A percentile compares a stretch with the other conserved stretches of the same genome.
These are phyloP conservation scores for Conticribra weissflogii DNA, from an alignment of 108 stramenopile species.

Conservation along the genomic window DNA sequence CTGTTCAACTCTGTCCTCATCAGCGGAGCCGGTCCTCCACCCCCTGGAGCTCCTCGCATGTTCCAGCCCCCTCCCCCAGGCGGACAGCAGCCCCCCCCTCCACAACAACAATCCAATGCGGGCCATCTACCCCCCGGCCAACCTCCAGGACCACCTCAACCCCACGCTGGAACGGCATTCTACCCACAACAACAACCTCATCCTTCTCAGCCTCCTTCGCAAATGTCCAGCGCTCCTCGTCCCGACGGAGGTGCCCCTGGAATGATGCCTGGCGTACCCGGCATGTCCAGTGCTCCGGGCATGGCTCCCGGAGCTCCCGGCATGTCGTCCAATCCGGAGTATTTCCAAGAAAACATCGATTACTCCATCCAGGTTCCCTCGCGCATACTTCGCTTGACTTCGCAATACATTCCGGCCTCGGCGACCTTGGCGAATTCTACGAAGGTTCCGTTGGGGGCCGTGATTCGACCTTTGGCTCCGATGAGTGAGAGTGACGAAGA, in stretches of 20 bases:
- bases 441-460: slow-evolving; percentile 82
- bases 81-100: slow-evolving; percentile 1
- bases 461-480: slow-evolving; percentile 85
- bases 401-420: slow-evolving; percentile 62
- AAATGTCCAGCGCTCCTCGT: background rate
- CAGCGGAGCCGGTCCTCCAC: slow-evolving; percentile 1
- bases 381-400: slow-evolving; percentile 63
- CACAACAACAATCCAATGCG: slow-evolving; percentile 19
- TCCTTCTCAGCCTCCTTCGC: slow-evolving; percentile 11
- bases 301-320: slow-evolving; percentile 11
- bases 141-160: slow-evolving; percentile 26
- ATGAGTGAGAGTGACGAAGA: slow-evolving; percentile 32
- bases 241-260: slow-evolving; percentile 17
- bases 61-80: slow-evolving; percentile 11
- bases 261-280: background rate
- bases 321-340: too few relatives aligned
- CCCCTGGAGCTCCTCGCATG: slow-evolving; percentile 14
- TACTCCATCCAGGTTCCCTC: slow-evolving; percentile 68
- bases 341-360: slow-evolving; percentile 73
- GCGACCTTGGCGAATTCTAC: slow-evolving; percentile 51
- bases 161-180: slow-evolving; percentile 15
- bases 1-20: background rate
- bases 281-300: slow-evolving; percentile 15
- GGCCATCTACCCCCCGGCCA: slow-evolving; percentile 16
- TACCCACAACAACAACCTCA: slow-evolving; percentile 7